Base-by-base conservation (phyloP, 73 alveolate genomes). In the Paramecium tetraurelia region DNA sequence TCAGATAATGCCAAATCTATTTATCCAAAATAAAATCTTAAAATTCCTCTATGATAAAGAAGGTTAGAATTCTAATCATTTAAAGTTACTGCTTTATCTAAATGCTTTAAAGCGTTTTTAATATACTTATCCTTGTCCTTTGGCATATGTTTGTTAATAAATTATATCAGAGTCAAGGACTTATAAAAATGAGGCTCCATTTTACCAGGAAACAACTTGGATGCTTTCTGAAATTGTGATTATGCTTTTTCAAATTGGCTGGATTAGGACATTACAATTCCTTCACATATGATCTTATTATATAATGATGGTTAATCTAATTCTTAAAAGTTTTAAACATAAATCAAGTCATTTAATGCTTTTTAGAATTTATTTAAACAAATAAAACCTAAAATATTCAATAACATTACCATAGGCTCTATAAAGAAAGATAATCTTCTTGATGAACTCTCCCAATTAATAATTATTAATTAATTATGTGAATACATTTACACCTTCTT, bases 331-430 rank as follows among this genome's bases (percentile, higher is more conserved):
- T 90, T 89, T 22, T 80, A 22, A 12, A 96, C 96, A 38, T 59
- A 85, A 58, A 92, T 92, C 12, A 95, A 71, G 59, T 94, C 97
- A 21, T 92, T 92, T 29, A 94, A 69, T 16, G 97, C 97, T 59
- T 96, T 96, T 27, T 96, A 96, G 86, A 92, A 94, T 18, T 93
- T 80, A 85, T 95, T 95, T 6, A 92, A 53, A 20, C 93, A 71
- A n/a, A 94, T 92, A 68, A 94, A 88, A 18, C 90, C 86, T 72
- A 72, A 16, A 29, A 36, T 72, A 36, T 29, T 35, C 5, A 20
- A 35, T 35, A 72, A 14, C n/a, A 35, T 11, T 72, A 14, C 97
- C 98, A 76, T 95, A 96, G 36, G 98, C 98, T 41, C 98, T 58
- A 63, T 96, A 96, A 12, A 90, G 27, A 83, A 86, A 95, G 2